phyloP scores from a whole-genome alignment of 805 yeast genomes.

The Cyberlindnera maclurae region DNA sequence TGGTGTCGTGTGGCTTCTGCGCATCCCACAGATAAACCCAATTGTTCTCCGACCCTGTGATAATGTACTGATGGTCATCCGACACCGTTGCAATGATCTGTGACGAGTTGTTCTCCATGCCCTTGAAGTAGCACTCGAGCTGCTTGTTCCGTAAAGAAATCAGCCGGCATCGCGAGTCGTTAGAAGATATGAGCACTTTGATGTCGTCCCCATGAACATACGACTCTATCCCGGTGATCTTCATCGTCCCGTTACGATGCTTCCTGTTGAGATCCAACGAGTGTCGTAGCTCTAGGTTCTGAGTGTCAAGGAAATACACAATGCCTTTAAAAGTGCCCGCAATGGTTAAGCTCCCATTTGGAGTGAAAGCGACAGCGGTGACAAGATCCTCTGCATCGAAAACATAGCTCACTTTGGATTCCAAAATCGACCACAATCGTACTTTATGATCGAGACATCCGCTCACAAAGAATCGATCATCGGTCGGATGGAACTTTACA shows the following conservation, averaged over 20 bases:
- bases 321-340: constrained; percentile 81
- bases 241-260: constrained; percentile 18
- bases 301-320: constrained; percentile 52
- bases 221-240: constrained; percentile 70
- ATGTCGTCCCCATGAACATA: constrained; percentile 32
- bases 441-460: constrained; percentile 74
- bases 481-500: constrained; percentile 73
- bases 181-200: constrained; percentile 59
- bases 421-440: constrained; percentile 82
- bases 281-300: constrained; percentile 44
- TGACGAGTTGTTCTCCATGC: constrained; percentile 61
- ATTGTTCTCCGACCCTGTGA: constrained; percentile 84
- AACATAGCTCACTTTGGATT: constrained; percentile 53
- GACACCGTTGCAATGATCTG: constrained; percentile 63
- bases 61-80: constrained; percentile 49
- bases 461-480: constrained; percentile 79
- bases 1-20: constrained; percentile 15
- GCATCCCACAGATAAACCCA: constrained; percentile 79
- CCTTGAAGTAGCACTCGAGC: constrained; percentile 64
- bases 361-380: constrained; percentile 70
- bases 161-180: constrained; percentile 72
- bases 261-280: constrained; percentile 40
- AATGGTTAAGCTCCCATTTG: constrained; percentile 49
- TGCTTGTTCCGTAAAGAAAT: constrained; percentile 47
- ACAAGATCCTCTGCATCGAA: constrained; percentile 58